phyloP scores from a whole-genome alignment of 257 asterid genomes.

The Thymus mandschuricus region DNA sequence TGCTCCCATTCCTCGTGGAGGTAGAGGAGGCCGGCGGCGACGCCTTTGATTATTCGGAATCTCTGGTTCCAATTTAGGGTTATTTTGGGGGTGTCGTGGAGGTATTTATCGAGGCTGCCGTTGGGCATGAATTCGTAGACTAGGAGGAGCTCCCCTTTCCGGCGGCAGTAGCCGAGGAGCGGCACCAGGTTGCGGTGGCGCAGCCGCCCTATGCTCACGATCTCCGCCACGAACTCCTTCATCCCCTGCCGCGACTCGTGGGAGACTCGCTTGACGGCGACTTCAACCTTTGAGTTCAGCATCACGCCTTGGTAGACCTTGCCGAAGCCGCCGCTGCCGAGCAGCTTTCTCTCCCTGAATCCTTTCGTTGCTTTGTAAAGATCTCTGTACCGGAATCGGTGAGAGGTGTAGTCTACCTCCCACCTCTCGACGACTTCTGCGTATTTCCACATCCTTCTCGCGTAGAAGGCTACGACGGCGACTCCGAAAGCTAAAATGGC shows the following conservation, averaged over 20 bases:
- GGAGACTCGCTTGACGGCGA: constrained; percentile 65
- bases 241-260: constrained; percentile 73
- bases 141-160: constrained; percentile 56
- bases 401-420: constrained; percentile 60
- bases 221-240: constrained; percentile 68
- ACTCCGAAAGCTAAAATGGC: neutral
- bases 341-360: constrained; percentile 47
- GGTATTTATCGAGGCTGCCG: constrained; percentile 64
- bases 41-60: constrained; percentile 55
- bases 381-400: constrained; percentile 66
- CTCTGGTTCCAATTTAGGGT: constrained; percentile 61
- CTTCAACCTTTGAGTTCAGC: constrained; percentile 37
- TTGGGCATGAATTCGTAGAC: constrained; percentile 76
- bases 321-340: constrained; percentile 75
- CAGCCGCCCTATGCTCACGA: constrained; percentile 64
- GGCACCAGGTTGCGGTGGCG: constrained; percentile 72
- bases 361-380: constrained; percentile 61
- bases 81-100: constrained; percentile 39
- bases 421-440: constrained; percentile 66
- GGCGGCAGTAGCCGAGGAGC: constrained; percentile 63
- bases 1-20: constrained; percentile 70
- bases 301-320: constrained; percentile 61
- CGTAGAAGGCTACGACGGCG: constrained; percentile 21
- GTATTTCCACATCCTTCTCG: constrained; percentile 43
- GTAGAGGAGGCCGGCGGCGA: constrained; percentile 58